Evolutionary conservation across 179 eudicot species (phyloP), one percentile per base, ranked within the genome.

Genomic region (Patellifolia procumbens): DNA sequence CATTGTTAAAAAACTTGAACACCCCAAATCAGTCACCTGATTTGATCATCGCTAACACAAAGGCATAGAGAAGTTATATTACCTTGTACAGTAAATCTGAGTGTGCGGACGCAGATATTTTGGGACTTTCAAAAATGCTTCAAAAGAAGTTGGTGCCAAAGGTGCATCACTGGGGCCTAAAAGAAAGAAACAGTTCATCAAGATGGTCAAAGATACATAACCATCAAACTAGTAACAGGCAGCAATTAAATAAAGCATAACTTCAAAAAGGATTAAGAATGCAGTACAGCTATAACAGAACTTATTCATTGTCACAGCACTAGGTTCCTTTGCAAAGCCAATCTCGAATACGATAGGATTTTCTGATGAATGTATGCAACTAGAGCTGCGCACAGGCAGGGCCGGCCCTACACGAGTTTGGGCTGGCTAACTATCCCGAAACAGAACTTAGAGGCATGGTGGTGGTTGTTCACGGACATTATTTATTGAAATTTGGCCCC

Each of bases 81-180:
- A 95, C 99, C 99, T 95, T 71, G 98, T 95, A 83, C 98, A 95
- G 77, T 89, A 95, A 78, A 95, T 90, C 86, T 95, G 98, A 73
- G 94, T 93, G 83, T 90, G 93, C 43, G 99, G 98, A 64, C 99
- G 94, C 52, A 95, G 84, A 74, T 89, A 95, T 68, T 89, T 89
- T 7, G 99, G 99, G 78, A 95, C 97, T 88, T 93, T 95, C 81
- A 93, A 75, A 87, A 95, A 95, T 56, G 98, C 97, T 82, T 95
- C 98, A 76, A 95, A 95, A 78, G 88, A 84, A 77, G 86, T 87
- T 66, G 98, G 79, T 66, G 99, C 98, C 48, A 95, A 87, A 70
- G 99, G 99, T 64, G 98, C 93, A 81, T 95, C 99, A 81, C 87
- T 84, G 68, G 99, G 99, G 75, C 99, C 99, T 95, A 82, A 59